phyloP scores from a whole-genome alignment of 495 filamentous ascomycete species.

The Hyaloscypha variabilis region DNA sequence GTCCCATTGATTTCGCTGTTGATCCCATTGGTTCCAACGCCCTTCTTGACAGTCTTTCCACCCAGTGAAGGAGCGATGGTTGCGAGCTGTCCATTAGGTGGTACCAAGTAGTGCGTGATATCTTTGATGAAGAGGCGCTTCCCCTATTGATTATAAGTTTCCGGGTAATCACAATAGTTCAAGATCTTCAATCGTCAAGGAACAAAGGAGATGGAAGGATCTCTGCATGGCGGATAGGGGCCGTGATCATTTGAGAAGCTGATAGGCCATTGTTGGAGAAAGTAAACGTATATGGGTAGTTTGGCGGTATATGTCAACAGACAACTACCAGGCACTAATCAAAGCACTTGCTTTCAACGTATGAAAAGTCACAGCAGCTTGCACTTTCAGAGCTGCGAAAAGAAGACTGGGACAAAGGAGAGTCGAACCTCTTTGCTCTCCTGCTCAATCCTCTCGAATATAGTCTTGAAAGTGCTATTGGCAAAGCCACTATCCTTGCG shows the following conservation, averaged over 20 bases:
- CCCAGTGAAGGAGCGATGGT: conserved; percentile 75
- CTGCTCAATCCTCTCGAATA: conserved; percentile 70
- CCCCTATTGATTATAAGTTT: conserved; percentile 46
- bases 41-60: conserved; percentile 47
- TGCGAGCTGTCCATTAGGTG: conserved; percentile 67
- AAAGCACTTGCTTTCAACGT: conserved; percentile 11
- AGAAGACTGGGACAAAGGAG: conserved; percentile 11
- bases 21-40: conserved; percentile 54
- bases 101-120: conserved; percentile 86
- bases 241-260: too few species aligned
- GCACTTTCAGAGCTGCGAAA: background rate
- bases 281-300: background rate
- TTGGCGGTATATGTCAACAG: too few species aligned
- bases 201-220: background rate
- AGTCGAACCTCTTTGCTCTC: conserved; percentile 64
- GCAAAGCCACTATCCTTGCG: conserved; percentile 75
- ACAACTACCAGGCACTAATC: background rate
- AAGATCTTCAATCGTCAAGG: background rate
- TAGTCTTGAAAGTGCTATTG: conserved; percentile 72
- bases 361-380: background rate
- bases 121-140: conserved; percentile 98
- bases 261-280: background rate
- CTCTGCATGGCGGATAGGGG: background rate
- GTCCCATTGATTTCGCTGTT: conserved; percentile 35
- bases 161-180: conserved; percentile 12